A percentile compares a stretch with the other conserved stretches of the same genome.
phyloP scores from a whole-genome alignment of 805 yeast genomes.

The Suhomyces emberorum region DNA sequence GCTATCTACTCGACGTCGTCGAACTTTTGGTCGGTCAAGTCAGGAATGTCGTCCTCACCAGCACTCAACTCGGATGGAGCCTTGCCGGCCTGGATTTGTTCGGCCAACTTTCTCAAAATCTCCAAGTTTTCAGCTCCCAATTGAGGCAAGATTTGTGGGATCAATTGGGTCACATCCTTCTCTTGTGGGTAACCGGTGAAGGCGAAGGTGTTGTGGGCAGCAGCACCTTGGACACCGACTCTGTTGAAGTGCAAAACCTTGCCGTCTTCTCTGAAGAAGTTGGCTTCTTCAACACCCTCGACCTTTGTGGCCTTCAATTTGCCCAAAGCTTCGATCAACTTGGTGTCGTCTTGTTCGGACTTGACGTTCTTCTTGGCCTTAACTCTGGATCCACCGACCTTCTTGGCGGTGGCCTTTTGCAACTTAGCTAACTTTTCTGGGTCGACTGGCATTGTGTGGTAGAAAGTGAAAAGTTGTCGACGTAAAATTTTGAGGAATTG shows the following conservation, averaged over 20 bases:
- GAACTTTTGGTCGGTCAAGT: slow-evolving; percentile 82
- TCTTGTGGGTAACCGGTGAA: slow-evolving; percentile 94
- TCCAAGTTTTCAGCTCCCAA: slow-evolving; percentile 94
- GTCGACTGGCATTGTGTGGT: slow-evolving; percentile 70
- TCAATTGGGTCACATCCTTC: slow-evolving; percentile 85
- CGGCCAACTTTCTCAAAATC: slow-evolving; percentile 84
- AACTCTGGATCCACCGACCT: slow-evolving; percentile 85
- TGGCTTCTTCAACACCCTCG: slow-evolving; percentile 92
- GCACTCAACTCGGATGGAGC: slow-evolving; percentile 47
- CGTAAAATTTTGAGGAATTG: slow-evolving; percentile 4
- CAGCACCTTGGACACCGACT: slow-evolving; percentile 93
- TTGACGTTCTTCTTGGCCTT: slow-evolving; percentile 76
- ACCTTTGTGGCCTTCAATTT: slow-evolving; percentile 87
- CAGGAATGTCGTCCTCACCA: slow-evolving; percentile 56
- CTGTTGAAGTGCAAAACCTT: slow-evolving; percentile 93
- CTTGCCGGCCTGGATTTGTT: slow-evolving; percentile 70
- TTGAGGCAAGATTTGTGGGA: slow-evolving; percentile 93
- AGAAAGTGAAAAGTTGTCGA: slow-evolving; percentile 6
- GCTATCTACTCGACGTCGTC: slow-evolving; percentile 50
- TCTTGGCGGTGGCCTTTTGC: slow-evolving; percentile 77
- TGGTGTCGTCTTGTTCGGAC: slow-evolving; percentile 83
- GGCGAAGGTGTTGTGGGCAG: slow-evolving; percentile 86
- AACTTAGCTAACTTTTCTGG: slow-evolving; percentile 92
- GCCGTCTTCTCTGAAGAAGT: slow-evolving; percentile 96
- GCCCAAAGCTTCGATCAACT: slow-evolving; percentile 82